These are phyloP conservation scores for Ceratobasidium sp. DNA, from an alignment of 1,284 basidiomycete genomes.

Conservation along the genomic window DNA sequence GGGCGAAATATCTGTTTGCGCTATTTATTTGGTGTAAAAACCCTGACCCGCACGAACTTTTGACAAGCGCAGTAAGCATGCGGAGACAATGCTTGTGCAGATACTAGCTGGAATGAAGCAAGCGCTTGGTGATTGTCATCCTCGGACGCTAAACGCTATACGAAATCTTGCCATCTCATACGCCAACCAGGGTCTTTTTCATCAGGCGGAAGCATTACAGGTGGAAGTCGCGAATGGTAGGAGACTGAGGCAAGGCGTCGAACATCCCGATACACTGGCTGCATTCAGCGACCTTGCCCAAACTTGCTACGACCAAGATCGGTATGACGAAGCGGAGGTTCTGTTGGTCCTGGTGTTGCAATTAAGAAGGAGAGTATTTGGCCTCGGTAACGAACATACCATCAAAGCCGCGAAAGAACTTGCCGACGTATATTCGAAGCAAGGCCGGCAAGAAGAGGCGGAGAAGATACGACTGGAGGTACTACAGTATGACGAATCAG, in stretches of 20 bases:
- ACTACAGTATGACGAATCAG: no score
- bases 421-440: no score
- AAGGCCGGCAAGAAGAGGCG: no score
- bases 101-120: not conserved
- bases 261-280: conserved; percentile 12
- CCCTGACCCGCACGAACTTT: conserved; percentile 75
- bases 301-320: not conserved
- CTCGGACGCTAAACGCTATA: not conserved
- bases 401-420: conserved; percentile 4
- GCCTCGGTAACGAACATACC: conserved; percentile 30
- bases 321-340: not conserved
- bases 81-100: no score
- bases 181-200: no score
- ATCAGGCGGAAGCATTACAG: not conserved
- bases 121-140: not conserved
- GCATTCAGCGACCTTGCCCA: not conserved
- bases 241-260: not conserved
- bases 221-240: not conserved
- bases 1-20: no score
- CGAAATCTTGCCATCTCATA: not conserved
- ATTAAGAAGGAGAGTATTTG: not conserved
- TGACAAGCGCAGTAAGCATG: no score
- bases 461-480: no score
- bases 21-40: no score
- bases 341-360: not conserved